Base-by-base conservation (phyloP, 2,329 filamentous ascomycete species). In the Monilinia aucupariae region DNA sequence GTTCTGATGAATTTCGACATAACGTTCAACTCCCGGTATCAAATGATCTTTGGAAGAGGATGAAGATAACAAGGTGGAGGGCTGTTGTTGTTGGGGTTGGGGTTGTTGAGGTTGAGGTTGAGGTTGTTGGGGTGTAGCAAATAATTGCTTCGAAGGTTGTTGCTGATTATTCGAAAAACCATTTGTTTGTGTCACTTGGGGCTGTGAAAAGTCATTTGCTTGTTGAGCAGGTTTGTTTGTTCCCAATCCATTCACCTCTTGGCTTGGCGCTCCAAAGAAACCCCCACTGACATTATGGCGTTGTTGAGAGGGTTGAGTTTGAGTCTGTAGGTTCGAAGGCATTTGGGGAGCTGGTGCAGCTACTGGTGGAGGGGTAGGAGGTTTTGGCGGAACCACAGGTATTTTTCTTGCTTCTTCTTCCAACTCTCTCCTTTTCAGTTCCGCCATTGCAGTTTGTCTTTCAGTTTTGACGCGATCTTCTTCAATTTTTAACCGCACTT, bases 1-100 rank as follows among this genome's bases (percentile, higher is more conserved):
- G 48, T 83, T 84, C 64, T 84, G 79, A 71, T 93, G 90, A 32
- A 94, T 74, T 27, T 78, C 75, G 1, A 81, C 70, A 68, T 84
- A 85, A 37, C 76, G 76, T 25, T 77, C 71, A 9, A 74, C 72
- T 62, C 80, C 73, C 41, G 77, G 65, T 15, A 69, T 43, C 17
- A 70, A 41, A 59, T 70, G 59, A 43, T 62, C 41, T 13, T 25
- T 25, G 9, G 49, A 20, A 32, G 60, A 37, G 34, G 45, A 41
- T 32, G 61, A 43, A 37, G 49, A 22, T 45, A 45, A 27, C 39
- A 20, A 45, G 10, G 43, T 27, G 51, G 61, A 47, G 5, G 64
- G 22, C n/a, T 43, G 53, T 25, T 43, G 53, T 27, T 60, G 62
- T 34, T 55, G 64, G 47, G 12, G 30, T n/a, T n/a, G n/a, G n/a